Base-by-base conservation (phyloP, 345 rosid genomes). In the Pistacia vera region DNA sequence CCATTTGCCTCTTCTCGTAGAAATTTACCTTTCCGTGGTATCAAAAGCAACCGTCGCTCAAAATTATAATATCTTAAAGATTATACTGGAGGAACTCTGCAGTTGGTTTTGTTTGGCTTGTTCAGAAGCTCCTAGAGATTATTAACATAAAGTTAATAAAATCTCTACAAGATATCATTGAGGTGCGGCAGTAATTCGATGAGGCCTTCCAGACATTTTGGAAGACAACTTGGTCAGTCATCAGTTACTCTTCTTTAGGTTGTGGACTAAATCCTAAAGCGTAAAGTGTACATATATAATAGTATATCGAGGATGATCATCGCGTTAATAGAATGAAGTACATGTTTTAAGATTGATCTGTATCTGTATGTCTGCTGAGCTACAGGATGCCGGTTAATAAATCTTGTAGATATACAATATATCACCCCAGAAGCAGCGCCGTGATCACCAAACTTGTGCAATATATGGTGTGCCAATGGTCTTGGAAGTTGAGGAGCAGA, bases 1-100 rank as follows among this genome's bases (percentile, higher is more conserved):
- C 97, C 92, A 1, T 83, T 85, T 61, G 90, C 87, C 12, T 88
- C 94, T 73, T 86, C 90, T 33, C 81, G 80, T 10, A 86, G 88
- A 76, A 87, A 67, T 70, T 89, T 90, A 5, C 88, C 81, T 72
- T 74, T 85, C 78, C 85, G 73, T 52, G 86, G 85, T 58, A 75
- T 84, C 77, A 93, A 83, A 85, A 72, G 80, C 73, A 13, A 75
- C 68, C 86, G 87, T 46, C 92, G 92, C 36, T 93, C 97, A 33
- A 93, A 90, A 81, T 83, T 96, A 75, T 93, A 78, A 76, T 2
- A 7, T 44, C 58, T 22, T 55, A 51, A 35, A 14, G 6, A 33
- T 52, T 51, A 38, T 35, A 48, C 68, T 20, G 44, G n/a, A 60
- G 58, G 44, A 28, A 77, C 22, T 57, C 56, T 59, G 75, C 22